phyloP scores from a whole-genome alignment of 805 yeast genomes.

The Debaryomyces prosopidis region DNA sequence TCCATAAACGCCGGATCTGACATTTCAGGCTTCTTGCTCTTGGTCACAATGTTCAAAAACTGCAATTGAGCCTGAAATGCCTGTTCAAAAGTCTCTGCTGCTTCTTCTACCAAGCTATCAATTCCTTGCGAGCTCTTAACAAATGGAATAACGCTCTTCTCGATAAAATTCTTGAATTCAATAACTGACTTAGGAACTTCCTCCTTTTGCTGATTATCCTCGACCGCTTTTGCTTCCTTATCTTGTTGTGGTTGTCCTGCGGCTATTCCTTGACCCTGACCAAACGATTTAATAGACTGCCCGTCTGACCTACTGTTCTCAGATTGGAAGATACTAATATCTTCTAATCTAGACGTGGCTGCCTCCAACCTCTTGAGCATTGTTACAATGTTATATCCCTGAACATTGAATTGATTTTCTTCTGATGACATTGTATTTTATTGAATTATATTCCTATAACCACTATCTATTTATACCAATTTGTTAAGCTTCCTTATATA shows the following conservation, averaged over 20 bases:
- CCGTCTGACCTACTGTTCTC: slow-evolving; percentile 37
- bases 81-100: slow-evolving; percentile 46
- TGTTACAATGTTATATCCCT: slow-evolving; percentile 86
- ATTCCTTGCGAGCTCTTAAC: slow-evolving; percentile 51
- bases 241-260: neutral
- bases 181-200: slow-evolving; percentile 43
- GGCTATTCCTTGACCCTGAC: slow-evolving; percentile 8
- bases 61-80: slow-evolving; percentile 62
- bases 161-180: slow-evolving; percentile 57
- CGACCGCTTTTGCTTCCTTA: neutral
- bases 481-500: no score
- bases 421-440: slow-evolving; percentile 29
- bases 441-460: no score
- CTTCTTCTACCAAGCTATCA: slow-evolving; percentile 58
- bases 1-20: slow-evolving; percentile 54
- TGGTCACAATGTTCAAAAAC: slow-evolving; percentile 59
- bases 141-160: slow-evolving; percentile 58
- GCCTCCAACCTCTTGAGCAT: slow-evolving; percentile 76
- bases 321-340: slow-evolving; percentile 78
- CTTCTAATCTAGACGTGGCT: slow-evolving; percentile 90
- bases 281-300: slow-evolving; percentile 2
- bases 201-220: slow-evolving; percentile 14
- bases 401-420: slow-evolving; percentile 51
- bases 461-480: no score
- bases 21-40: slow-evolving; percentile 64